Conservation (phyloP, 2,329 filamentous ascomycete species). For the Microsporum audouinii region DNA sequence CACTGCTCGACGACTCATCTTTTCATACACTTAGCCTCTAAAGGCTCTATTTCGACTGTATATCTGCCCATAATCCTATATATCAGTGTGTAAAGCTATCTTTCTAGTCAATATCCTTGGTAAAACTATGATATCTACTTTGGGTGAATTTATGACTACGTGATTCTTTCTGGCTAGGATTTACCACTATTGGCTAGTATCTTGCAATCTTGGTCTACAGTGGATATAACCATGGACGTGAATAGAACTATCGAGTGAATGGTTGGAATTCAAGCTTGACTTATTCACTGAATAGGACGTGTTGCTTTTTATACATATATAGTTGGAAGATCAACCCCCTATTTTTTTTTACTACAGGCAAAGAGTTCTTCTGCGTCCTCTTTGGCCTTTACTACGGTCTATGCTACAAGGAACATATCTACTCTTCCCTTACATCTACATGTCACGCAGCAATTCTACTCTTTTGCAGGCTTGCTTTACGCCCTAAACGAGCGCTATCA, state of each 20-base stretch:
- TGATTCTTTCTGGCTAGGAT: too few relatives aligned
- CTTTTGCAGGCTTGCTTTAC: neutral
- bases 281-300: neutral
- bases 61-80: too few relatives aligned
- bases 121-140: too few relatives aligned
- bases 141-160: too few relatives aligned
- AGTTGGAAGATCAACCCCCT: neutral
- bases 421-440: neutral
- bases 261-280: neutral
- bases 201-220: neutral
- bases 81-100: too few relatives aligned
- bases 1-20: too few relatives aligned
- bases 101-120: too few relatives aligned
- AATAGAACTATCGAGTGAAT: neutral
- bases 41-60: too few relatives aligned
- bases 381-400: neutral
- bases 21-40: too few relatives aligned
- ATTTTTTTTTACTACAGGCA: neutral
- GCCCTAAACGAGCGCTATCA: neutral
- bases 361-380: neutral
- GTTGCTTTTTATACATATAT: neutral
- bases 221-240: neutral
- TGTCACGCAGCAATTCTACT: neutral
- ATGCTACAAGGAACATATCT: neutral
- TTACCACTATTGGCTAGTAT: too few relatives aligned